A percentile compares a stretch with the other conserved stretches of the same genome.
Conservation (phyloP, 2,329 filamentous ascomycete genomes). For the Cercospora canescens region DNA sequence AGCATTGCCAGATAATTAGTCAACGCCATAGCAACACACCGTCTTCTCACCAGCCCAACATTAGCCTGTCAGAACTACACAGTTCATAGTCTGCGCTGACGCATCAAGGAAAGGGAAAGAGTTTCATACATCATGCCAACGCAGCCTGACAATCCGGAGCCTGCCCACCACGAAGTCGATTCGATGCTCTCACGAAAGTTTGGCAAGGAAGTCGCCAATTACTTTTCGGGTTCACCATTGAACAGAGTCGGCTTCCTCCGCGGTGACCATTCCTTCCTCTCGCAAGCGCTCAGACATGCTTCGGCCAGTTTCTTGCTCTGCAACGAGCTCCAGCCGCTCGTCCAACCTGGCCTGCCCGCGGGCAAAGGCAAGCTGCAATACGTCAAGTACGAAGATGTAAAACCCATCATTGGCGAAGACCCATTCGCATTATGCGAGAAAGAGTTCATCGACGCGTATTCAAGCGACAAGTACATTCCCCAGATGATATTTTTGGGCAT, state of each 20-base stretch:
- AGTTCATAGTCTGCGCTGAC: neutral
- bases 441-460: constrained; percentile 69
- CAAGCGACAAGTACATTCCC: constrained; percentile 67
- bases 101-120: neutral
- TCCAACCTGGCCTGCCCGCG: constrained; percentile 41
- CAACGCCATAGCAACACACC: neutral
- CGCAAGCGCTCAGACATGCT: constrained; percentile 64
- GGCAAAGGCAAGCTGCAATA: constrained; percentile 60
- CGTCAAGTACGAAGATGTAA: constrained; percentile 68
- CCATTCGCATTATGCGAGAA: constrained; percentile 72
- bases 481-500: constrained; percentile 83
- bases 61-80: neutral
- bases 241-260: constrained; percentile 81
- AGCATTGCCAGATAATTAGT: neutral
- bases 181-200: constrained; percentile 76
- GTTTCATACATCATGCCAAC: constrained; percentile 12
- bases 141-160: constrained; percentile 55
- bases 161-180: constrained; percentile 59
- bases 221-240: constrained; percentile 74
- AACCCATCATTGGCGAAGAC: constrained; percentile 67
- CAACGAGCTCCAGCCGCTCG: constrained; percentile 73
- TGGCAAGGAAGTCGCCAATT: constrained; percentile 78
- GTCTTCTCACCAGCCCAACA: neutral
- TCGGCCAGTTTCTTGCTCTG: constrained; percentile 74
- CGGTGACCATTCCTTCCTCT: constrained; percentile 68